Conservation (phyloP, 768 basidiomycete genomes). For the Psilocybe cubensis region DNA sequence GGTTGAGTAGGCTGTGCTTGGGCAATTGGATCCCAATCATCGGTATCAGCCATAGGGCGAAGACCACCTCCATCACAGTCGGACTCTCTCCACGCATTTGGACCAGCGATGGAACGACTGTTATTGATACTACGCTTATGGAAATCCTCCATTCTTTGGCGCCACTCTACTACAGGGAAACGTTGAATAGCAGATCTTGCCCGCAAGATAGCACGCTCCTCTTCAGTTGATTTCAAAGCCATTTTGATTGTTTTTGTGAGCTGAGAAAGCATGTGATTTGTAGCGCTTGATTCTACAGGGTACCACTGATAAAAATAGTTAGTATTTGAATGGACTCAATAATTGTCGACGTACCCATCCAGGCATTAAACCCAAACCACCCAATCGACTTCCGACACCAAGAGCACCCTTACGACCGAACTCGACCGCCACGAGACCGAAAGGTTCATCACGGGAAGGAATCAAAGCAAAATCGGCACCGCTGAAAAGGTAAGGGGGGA, state of each 20-base stretch:
- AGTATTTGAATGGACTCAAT: conserved; percentile 6
- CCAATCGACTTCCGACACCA: conserved; percentile 92
- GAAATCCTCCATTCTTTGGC: conserved; percentile 94
- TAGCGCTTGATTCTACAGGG: conserved; percentile 93
- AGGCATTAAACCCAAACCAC: conserved; percentile 96
- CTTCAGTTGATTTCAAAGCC: conserved; percentile 87
- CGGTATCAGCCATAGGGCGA: conserved; percentile 62
- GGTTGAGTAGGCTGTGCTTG: conserved; percentile 71
- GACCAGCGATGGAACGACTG: conserved; percentile 70
- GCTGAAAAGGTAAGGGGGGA: conserved; percentile 92
- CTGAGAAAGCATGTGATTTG: conserved; percentile 93
- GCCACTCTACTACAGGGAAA: conserved; percentile 98
- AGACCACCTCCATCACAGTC: conserved; percentile 59
- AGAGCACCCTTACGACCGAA: conserved; percentile 96
- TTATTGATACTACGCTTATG: conserved; percentile 80
- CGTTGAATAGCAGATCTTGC: conserved; percentile 94
- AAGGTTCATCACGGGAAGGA: conserved; percentile 95
- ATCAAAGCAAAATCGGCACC: conserved; percentile 96
- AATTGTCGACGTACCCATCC: conserved; percentile 74
- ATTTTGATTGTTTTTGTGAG: conserved; percentile 93
- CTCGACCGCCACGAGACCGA: conserved; percentile 94
- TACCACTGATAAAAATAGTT: conserved; percentile 73
- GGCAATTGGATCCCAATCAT: conserved; percentile 79
- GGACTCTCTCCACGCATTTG: conserved; percentile 77
- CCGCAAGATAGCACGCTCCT: conserved; percentile 91